Base-by-base conservation (phyloP, 202 grass and related monocot genomes). In the Schoenoplectus tabernaemontani region DNA sequence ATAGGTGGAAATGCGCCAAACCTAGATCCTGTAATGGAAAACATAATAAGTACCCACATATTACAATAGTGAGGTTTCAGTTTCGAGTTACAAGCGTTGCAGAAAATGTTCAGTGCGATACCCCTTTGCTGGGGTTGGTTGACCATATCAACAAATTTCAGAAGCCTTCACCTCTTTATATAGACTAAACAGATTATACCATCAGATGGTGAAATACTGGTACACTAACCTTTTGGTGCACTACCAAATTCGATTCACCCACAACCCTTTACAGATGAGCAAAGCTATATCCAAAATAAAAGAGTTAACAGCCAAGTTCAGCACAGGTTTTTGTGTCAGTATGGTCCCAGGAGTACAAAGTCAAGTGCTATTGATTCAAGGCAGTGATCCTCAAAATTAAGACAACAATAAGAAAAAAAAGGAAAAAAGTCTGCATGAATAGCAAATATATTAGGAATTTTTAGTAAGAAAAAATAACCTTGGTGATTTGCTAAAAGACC, bases 401-500 rank as follows among this genome's bases (percentile, higher is more conserved):
- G 5, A 64, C n/a, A 68, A 63, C 24, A 61, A 34, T 34, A 59
- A 59, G 22, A 0, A 36, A 17, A 37, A n/a, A 64, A 16, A 34
- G 3, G 19, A 63, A 23, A 24, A 19, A 10, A 23, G 19, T 28
- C 8, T 36, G 26, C 10, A 81, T 34, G 10, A 48, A 4, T 65
- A 81, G 57, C 28, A 59, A 66, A 22, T 44, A 43, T 4, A 43
- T 0, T 8, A 46, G 46, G 19, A 34, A 41, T 46, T 44, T 46
- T 63, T 5, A 15, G n/a, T n/a, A 34, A 57, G 84, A 78, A 81
- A 74, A 86, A 78, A 81, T 12, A 84, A 94, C 93, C 95, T 90
- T 87, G 89, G 75, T 95, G 90, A 32, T 78, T 89, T 81, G 85
- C 82, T 77, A 89, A 89, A 24, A 91, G 82, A 83, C 76, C 86